Evolutionary conservation across 345 rosid genomes (phyloP).

Genomic region (Hirschfeldia incana): DNA sequence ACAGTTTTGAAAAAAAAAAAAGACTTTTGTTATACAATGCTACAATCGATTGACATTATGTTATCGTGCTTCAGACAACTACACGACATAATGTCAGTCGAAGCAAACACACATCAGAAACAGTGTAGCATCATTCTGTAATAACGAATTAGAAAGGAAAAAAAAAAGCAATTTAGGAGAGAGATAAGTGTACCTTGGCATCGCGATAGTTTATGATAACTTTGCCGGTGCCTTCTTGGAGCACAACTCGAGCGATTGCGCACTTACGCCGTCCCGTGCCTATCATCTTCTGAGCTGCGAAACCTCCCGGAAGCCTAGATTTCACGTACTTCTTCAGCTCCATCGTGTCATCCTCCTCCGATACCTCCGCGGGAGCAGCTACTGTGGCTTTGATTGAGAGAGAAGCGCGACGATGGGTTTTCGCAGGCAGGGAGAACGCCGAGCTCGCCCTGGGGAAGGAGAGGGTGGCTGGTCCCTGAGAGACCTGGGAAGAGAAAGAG

Average conservation of each 20-base stretch:
- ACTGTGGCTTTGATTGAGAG: conserved; percentile 66
- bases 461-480: conserved; percentile 47
- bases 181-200: conserved; percentile 53
- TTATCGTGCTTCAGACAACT: too few species aligned
- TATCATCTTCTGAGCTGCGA: conserved; percentile 78
- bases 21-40: too few species aligned
- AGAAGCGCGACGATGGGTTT: conserved; percentile 36
- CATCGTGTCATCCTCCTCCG: conserved; percentile 41
- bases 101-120: conserved; percentile 10
- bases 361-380: conserved; percentile 42
- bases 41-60: too few species aligned
- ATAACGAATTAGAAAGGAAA: background rate
- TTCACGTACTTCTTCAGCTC: conserved; percentile 76
- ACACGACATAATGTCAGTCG: background rate
- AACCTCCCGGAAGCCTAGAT: conserved; percentile 88
- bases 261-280: conserved; percentile 95
- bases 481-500: conserved; percentile 74
- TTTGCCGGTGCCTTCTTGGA: conserved; percentile 89
- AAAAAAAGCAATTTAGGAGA: background rate
- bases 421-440: conserved; percentile 35
- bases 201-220: conserved; percentile 86
- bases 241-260: conserved; percentile 89
- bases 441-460: conserved; percentile 43
- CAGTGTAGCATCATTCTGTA: background rate
- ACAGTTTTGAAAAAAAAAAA: too few species aligned